Conservation (phyloP, 2,329 filamentous ascomycete species). For the Cladosporium cucumerinum region DNA sequence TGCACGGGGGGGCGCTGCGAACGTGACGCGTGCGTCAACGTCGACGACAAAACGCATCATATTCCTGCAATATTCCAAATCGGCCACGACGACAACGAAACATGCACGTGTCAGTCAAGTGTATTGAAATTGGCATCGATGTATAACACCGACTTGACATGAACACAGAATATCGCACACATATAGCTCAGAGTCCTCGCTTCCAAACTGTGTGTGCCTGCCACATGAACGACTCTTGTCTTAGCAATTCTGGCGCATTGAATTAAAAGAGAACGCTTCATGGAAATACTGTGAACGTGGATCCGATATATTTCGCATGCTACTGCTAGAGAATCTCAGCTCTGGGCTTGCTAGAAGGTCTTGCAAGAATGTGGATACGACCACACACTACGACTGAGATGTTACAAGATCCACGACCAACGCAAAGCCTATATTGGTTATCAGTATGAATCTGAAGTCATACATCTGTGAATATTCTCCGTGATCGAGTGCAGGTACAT, state of each 20-base stretch:
- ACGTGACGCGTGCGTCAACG: conserved; percentile 1
- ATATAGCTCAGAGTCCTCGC: background rate
- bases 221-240: background rate
- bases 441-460: too few relatives aligned
- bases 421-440: too few relatives aligned
- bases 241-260: background rate
- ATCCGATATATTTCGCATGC: too few relatives aligned
- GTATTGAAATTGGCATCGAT: background rate
- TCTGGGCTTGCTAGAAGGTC: too few relatives aligned
- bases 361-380: too few relatives aligned
- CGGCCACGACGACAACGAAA: background rate
- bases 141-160: background rate
- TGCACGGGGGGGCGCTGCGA: background rate
- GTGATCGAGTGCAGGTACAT: background rate
- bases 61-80: background rate
- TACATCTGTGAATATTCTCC: too few relatives aligned
- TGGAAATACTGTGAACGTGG: too few relatives aligned
- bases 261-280: background rate
- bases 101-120: background rate
- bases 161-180: too few relatives aligned
- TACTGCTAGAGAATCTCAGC: too few relatives aligned
- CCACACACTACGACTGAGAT: too few relatives aligned
- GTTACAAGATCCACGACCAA: too few relatives aligned
- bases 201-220: too few relatives aligned
- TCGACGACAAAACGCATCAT: conserved; percentile 3